A percentile compares a stretch with the other conserved stretches of the same genome.
Conservation (phyloP, 2,329 filamentous ascomycete genomes). For the Coniosporium tulheliwenetii region DNA sequence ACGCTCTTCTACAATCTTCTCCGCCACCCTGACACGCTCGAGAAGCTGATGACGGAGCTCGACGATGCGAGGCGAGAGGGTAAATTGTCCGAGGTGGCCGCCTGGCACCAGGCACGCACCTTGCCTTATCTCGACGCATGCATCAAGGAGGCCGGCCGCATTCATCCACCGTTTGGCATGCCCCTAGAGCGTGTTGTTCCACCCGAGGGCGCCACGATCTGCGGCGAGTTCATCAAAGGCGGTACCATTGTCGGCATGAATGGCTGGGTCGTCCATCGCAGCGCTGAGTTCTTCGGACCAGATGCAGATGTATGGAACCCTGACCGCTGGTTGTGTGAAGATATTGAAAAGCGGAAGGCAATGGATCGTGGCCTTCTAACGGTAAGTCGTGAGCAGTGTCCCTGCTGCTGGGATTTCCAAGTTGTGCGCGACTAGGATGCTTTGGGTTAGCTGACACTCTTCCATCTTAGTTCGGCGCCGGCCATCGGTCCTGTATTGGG, state of each 20-base stretch:
- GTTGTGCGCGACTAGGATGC: no score
- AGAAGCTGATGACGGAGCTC: conserved; percentile 18
- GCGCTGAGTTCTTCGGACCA: conserved; percentile 12
- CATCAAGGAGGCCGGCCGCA: conserved; percentile 12
- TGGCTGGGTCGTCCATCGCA: conserved; percentile 15
- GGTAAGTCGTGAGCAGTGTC: no score
- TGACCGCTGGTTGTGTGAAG: conserved; percentile 17
- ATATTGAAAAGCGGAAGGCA: no score
- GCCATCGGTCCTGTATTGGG: conserved; percentile 15
- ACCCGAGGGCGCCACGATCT: conserved; percentile 6
- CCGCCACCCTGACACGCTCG: conserved; percentile 14
- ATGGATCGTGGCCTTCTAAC: no score
- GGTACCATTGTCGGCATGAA: conserved; percentile 1
- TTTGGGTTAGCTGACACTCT: no score
- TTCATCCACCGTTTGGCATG: conserved; percentile 13
- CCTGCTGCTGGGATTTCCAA: no score
- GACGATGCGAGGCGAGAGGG: conserved; percentile 11
- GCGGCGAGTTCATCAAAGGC: background rate
- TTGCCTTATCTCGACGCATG: conserved; percentile 16
- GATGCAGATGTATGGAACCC: conserved; percentile 17
- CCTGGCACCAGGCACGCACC: conserved; percentile 10
- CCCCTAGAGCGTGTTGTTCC: conserved; percentile 14
- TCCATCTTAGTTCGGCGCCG: conserved; percentile 15
- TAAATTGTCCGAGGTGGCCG: conserved; percentile 8
- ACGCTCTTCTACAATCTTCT: conserved; percentile 22